These are phyloP conservation scores for Serpula lacrymans DNA, from an alignment of 768 basidiomycete genomes.

Conservation along the genomic window DNA sequence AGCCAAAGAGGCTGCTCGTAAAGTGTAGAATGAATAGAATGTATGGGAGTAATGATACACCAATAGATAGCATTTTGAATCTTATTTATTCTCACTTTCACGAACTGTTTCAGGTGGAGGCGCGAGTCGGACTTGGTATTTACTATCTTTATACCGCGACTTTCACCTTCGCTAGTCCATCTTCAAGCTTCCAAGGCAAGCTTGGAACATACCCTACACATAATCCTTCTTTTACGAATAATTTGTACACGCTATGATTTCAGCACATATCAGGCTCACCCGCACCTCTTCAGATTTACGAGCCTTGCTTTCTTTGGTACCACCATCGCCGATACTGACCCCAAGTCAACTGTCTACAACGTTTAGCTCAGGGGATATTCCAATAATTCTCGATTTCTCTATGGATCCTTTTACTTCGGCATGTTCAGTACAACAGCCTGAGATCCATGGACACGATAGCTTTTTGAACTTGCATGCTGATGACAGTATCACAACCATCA, in stretches of 20 bases:
- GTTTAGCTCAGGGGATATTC: conserved; percentile 48
- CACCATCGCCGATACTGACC: conserved; percentile 45
- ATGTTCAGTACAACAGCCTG: too few relatives aligned
- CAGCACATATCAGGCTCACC: conserved; percentile 24
- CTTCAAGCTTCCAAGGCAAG: not conserved
- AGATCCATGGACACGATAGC: too few relatives aligned
- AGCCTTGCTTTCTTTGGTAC: conserved; percentile 34
- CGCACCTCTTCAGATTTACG: conserved; percentile 41
- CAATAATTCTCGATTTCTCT: conserved; percentile 40
- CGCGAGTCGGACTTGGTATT: too few relatives aligned
- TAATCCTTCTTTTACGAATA: not conserved
- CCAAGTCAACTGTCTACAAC: conserved; percentile 33
- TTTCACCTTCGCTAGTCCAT: too few relatives aligned
- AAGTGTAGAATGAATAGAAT: conserved; percentile 6
- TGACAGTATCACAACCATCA: not conserved
- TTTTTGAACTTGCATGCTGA: too few relatives aligned
- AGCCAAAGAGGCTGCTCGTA: conserved; percentile 20
- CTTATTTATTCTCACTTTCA: too few relatives aligned
- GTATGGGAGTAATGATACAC: not conserved
- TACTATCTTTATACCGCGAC: too few relatives aligned
- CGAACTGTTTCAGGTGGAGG: too few relatives aligned
- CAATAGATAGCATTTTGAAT: too few relatives aligned
- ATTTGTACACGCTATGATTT: conserved; percentile 12
- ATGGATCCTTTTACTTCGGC: conserved; percentile 9
- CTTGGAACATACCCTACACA: not conserved